phyloP scores from a whole-genome alignment of 352 stramenopile genomes.

The Phytopythium oedochilum region DNA sequence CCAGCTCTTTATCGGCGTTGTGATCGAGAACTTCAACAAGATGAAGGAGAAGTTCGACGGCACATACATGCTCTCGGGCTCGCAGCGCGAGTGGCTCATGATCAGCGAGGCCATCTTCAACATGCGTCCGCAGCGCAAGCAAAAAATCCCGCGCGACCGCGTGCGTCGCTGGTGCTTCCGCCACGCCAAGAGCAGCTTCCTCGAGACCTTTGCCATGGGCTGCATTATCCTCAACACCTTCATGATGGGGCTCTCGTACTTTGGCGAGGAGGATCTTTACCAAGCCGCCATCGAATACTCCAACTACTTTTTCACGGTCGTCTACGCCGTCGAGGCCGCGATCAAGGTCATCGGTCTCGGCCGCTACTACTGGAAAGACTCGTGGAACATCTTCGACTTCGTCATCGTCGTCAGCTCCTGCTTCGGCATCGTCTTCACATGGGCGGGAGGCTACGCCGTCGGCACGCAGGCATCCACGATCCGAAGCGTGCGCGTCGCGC shows the following conservation, averaged over 20 bases:
- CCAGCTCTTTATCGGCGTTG: constrained; percentile 90
- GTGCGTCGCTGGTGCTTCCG: constrained; percentile 34
- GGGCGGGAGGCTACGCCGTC: constrained; percentile 15
- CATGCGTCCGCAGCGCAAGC: constrained; percentile 31
- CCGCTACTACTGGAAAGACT: constrained; percentile 67
- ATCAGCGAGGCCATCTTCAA: constrained; percentile 50
- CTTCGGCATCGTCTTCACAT: constrained; percentile 43
- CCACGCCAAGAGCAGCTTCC: constrained; percentile 32
- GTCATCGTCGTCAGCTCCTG: constrained; percentile 40
- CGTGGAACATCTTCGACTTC: constrained; percentile 88
- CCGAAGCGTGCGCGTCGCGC: constrained; percentile 76
- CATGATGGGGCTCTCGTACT: constrained; percentile 79
- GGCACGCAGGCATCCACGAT: constrained; percentile 55
- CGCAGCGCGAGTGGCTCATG: constrained; percentile 73
- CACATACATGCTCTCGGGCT: constrained; percentile 62
- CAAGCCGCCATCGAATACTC: constrained; percentile 42
- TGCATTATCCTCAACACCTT: constrained; percentile 88
- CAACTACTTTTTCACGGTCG: constrained; percentile 77
- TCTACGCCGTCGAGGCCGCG: constrained; percentile 76
- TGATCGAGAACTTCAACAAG: constrained; percentile 90
- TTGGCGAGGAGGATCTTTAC: constrained; percentile 70
- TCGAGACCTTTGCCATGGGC: constrained; percentile 74
- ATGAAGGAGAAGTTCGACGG: constrained; percentile 66
- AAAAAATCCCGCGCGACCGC: constrained; percentile 30
- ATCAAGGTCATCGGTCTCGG: constrained; percentile 81